Evolutionary conservation across 2,329 filamentous ascomycete genomes (phyloP).

Genomic region (Teratosphaeria pseudoeucalypti): DNA sequence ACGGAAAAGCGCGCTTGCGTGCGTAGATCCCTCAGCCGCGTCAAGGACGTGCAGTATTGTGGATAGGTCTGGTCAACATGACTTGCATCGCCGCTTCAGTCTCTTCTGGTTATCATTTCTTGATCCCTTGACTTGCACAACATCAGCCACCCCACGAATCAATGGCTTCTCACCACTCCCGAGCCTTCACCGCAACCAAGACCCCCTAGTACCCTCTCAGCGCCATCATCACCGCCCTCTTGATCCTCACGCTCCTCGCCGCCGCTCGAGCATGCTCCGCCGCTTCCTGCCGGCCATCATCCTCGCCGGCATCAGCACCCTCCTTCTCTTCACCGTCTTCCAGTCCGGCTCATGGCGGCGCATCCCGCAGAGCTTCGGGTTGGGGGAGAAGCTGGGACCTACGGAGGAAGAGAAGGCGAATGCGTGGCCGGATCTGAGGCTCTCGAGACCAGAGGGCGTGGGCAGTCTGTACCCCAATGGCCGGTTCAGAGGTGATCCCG

Average conservation of each 20-base stretch:
- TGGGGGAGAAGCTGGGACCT: slow-evolving; percentile 26
- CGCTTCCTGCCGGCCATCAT: slow-evolving; percentile 17
- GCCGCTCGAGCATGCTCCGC: slow-evolving; percentile 17
- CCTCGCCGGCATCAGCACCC: slow-evolving; percentile 13
- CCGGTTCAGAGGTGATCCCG: slow-evolving; percentile 2
- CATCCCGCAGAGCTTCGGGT: slow-evolving; percentile 31
- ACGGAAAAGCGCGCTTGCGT: not conserved
- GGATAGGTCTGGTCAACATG: not conserved
- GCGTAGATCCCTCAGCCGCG: not conserved
- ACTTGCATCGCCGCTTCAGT: not conserved
- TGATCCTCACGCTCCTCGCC: slow-evolving; percentile 13
- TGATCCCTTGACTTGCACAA: not conserved
- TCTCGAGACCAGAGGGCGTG: slow-evolving; percentile 2
- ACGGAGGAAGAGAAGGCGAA: slow-evolving; percentile 16
- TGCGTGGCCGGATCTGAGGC: slow-evolving; percentile 15
- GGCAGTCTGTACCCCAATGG: not conserved
- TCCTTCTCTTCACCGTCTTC: slow-evolving; percentile 28
- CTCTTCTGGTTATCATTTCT: not conserved
- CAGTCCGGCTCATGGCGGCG: slow-evolving; percentile 28
- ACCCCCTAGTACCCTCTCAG: not conserved
- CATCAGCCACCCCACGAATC: not conserved
- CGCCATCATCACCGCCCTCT: not conserved
- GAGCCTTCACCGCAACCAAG: not conserved
- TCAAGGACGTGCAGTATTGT: not conserved
- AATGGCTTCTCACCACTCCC: not conserved